Evolutionary conservation across 2,329 filamentous ascomycete genomes (phyloP), one percentile per base, ranked within the genome.

Genomic region (Trichophyton mentagrophytes): DNA sequence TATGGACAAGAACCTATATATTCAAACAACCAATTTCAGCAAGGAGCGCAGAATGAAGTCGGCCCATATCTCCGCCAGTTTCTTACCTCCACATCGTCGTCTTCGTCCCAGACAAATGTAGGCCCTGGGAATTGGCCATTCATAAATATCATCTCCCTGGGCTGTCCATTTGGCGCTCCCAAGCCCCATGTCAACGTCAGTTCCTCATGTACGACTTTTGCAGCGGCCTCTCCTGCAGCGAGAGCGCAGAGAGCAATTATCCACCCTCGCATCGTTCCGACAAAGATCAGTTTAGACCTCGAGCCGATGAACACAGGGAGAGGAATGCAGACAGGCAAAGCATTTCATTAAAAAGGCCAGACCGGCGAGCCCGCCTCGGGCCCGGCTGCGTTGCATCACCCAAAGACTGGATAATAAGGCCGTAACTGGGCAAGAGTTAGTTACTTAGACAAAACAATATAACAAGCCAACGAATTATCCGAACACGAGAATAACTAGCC

Each of bases 81-180:
- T 20, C 61, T 20, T 33, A 67, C 53, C 58, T 63, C 46, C n/a
- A 63, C 58, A 11, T 63, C 58, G n/a, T 63, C 60, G 20, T 53
- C 62, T 61, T 57, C 53, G 25, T 59, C 33, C 59, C 42, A 15
- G 56, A 66, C 65, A 47, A 68, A 57, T 51, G 56, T 33, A 13
- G 65, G 65, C 3, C 65, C 65, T 5, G 65, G 65, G 46, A 65
- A 64, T 22, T 62, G 53, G 13, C 60, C 61, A 49, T 67, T 67
- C 15, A 60, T 62, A 13, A 64, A 51, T 36, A 66, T 66, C 13
- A 58, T 61, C 53, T 64, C 58, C n/a, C 65, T 58, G 3, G 57
- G 36, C 11, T 65, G 53, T 6, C 67, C 67, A 63, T 68, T 64
- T 13, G 67, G 67, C 13, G 66, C 62, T n/a, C 64, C 42, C n/a